These are phyloP conservation scores for Castanea mollissima DNA, from an alignment of 306 rosid species.

Conservation along the genomic window DNA sequence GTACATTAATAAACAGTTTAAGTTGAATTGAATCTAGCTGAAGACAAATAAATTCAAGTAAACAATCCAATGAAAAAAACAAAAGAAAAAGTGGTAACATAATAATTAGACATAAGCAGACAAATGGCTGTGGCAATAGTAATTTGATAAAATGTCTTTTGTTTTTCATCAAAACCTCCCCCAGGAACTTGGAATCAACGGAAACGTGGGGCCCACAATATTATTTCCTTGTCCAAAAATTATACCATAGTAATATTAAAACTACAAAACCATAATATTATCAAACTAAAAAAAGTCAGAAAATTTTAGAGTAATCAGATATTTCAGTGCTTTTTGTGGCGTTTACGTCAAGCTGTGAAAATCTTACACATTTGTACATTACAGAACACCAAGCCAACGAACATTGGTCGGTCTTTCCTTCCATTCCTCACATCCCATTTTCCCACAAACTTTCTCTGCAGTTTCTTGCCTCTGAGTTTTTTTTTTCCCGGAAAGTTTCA, in stretches of 20 bases:
- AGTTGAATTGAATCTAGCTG: no score
- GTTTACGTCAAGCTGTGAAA: conserved; percentile 58
- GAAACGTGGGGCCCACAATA: conserved; percentile 16
- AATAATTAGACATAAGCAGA: no score
- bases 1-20: no score
- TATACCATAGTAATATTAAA: no score
- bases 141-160: neutral
- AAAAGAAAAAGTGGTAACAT: no score
- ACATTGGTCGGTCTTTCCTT: conserved; percentile 20
- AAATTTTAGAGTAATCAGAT: conserved; percentile 5
- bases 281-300: neutral
- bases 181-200: conserved; percentile 35
- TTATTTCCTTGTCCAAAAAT: conserved; percentile 1
- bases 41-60: no score
- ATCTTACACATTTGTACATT: conserved; percentile 8
- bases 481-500: conserved; percentile 24
- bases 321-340: conserved; percentile 43
- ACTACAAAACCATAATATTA: no score
- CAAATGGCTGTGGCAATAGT: neutral
- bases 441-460: neutral
- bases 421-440: conserved; percentile 26
- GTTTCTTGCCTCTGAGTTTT: conserved; percentile 19
- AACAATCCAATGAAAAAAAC: no score
- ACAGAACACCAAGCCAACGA: conserved; percentile 29
- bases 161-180: conserved; percentile 9